Conservation (phyloP, 768 basidiomycete species). For the Leccinum incarnatum region DNA sequence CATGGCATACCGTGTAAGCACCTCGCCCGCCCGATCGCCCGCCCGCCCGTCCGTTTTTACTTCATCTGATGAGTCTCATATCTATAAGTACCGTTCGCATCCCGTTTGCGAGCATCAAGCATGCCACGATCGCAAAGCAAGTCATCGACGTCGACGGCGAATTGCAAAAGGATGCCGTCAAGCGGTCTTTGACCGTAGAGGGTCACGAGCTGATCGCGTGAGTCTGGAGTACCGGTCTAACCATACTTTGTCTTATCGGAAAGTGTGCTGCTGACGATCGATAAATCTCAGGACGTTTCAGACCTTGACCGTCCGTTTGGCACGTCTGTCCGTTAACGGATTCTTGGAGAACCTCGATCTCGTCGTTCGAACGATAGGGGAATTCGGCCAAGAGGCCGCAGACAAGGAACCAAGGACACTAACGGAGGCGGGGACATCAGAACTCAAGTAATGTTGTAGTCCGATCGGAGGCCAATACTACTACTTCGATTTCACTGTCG, state of each 20-base stretch:
- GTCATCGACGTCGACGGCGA: conserved; percentile 86
- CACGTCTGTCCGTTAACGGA: conserved; percentile 78
- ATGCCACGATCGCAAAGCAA: conserved; percentile 79
- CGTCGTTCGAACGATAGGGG: conserved; percentile 74
- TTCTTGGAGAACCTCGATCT: conserved; percentile 90
- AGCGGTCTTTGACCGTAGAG: conserved; percentile 65
- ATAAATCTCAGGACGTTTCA: conserved; percentile 54
- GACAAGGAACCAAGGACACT: conserved; percentile 18
- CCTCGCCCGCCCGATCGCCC: background rate
- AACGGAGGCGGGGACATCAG: background rate
- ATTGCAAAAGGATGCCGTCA: conserved; percentile 77
- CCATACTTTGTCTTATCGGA: background rate
- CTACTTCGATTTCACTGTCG: conserved; percentile 9
- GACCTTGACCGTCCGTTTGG: conserved; percentile 81
- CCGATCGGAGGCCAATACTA: background rate
- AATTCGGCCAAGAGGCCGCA: conserved; percentile 68
- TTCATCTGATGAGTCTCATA: conserved; percentile 4
- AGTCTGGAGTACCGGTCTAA: conserved; percentile 27
- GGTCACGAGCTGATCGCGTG: conserved; percentile 74
- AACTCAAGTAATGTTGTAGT: conserved; percentile 1
- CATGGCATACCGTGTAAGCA: conserved; percentile 59
- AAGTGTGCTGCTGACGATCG: conserved; percentile 2
- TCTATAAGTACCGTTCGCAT: conserved; percentile 60
- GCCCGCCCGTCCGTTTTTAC: background rate
- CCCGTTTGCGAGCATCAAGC: conserved; percentile 70